These are phyloP conservation scores for Rutstroemia sydowiana DNA, from an alignment of 2,329 filamentous ascomycete genomes.

Conservation along the genomic window DNA sequence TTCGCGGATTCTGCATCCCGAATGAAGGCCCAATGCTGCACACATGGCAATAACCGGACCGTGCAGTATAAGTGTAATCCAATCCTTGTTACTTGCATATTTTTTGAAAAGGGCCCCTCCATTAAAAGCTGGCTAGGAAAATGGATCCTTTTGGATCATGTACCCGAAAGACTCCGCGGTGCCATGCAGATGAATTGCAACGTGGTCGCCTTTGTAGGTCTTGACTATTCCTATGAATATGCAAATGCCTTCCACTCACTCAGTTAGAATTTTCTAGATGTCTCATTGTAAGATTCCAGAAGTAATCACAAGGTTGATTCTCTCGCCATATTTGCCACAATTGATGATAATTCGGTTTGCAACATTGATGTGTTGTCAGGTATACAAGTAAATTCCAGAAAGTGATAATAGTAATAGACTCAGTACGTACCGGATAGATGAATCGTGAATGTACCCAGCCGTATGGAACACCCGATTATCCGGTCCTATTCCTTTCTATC, in stretches of 20 bases:
- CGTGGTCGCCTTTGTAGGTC: constrained; percentile 28
- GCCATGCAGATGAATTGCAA: constrained; percentile 22
- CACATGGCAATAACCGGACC: background rate
- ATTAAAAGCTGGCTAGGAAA: background rate
- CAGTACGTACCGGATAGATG: too few relatives aligned
- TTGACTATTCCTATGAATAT: constrained; percentile 9
- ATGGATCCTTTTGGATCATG: background rate
- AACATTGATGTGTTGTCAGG: constrained; percentile 11
- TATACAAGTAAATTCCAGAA: background rate
- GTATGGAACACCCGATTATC: too few relatives aligned
- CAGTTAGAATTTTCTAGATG: background rate
- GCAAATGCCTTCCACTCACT: background rate
- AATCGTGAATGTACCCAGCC: too few relatives aligned
- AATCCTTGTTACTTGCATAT: constrained; percentile 1
- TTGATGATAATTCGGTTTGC: constrained; percentile 2
- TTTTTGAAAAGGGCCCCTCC: background rate
- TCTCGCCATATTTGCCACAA: background rate
- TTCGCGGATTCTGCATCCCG: constrained; percentile 18
- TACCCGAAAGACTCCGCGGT: constrained; percentile 14
- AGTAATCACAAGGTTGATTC: background rate
- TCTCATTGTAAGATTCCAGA: too few relatives aligned
- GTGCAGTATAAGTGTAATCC: background rate
- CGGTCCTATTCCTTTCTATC: too few relatives aligned
- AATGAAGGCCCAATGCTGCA: constrained; percentile 21
- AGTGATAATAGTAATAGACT: background rate